These are phyloP conservation scores for Actinidia arguta DNA, from an alignment of 179 eudicot genomes.

Conservation along the genomic window DNA sequence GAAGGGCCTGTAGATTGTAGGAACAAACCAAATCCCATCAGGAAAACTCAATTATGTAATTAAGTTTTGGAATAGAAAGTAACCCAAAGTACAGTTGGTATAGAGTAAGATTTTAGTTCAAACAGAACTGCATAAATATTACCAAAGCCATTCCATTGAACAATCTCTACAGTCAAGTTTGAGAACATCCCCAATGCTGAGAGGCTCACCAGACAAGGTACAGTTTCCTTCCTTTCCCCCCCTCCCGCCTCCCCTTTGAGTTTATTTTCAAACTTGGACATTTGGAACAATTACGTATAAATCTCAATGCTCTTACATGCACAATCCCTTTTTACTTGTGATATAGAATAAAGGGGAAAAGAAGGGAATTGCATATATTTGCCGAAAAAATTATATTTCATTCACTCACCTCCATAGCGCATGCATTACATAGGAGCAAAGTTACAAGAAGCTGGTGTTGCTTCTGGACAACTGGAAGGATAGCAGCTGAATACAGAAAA, in stretches of 20 bases:
- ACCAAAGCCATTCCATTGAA: neutral
- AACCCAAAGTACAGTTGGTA: neutral
- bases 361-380: neutral
- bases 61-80: no score
- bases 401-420: slow-evolving; percentile 84
- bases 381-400: neutral
- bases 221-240: neutral
- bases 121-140: neutral
- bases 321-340: neutral
- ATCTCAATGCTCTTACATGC: neutral
- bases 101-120: neutral
- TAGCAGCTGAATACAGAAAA: slow-evolving; percentile 62
- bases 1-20: slow-evolving; percentile 81
- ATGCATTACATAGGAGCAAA: slow-evolving; percentile 90
- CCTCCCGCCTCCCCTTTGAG: neutral
- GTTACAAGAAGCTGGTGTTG: slow-evolving; percentile 98
- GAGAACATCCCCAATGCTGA: neutral
- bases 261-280: neutral
- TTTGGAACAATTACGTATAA: neutral
- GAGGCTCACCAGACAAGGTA: neutral
- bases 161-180: neutral
- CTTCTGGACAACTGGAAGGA: slow-evolving; percentile 94
- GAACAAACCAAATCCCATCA: slow-evolving; percentile 11
- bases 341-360: neutral
- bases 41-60: neutral